Conservation (phyloP, 2,329 filamentous ascomycete genomes). For the Aspergillus terreus region DNA sequence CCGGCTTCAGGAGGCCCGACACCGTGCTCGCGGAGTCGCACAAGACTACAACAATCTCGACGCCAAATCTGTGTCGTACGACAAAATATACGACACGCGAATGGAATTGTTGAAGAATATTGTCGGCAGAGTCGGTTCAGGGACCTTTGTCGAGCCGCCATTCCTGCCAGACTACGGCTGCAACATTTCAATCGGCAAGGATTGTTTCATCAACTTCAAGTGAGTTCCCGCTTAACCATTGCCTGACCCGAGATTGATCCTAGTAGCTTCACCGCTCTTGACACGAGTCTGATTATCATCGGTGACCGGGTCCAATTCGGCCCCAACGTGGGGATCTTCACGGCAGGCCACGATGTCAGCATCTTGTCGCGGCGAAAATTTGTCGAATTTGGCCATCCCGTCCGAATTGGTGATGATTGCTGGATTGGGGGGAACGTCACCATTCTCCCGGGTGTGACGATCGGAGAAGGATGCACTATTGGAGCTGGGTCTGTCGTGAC, state of each 20-base stretch:
- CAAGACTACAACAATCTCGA: conserved; percentile 29
- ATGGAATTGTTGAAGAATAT: conserved; percentile 24
- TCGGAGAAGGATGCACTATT: conserved; percentile 41
- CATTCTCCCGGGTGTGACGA: conserved; percentile 41
- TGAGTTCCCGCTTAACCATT: conserved; percentile 9
- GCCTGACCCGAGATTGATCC: neutral
- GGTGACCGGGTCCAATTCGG: conserved; percentile 54
- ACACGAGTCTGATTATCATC: conserved; percentile 52
- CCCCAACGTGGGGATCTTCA: conserved; percentile 51
- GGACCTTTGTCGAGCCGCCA: conserved; percentile 30
- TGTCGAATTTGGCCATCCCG: conserved; percentile 48
- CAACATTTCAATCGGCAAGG: conserved; percentile 27
- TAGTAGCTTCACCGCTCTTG: conserved; percentile 53
- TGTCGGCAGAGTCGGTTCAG: conserved; percentile 26
- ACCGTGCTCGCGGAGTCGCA: conserved; percentile 23
- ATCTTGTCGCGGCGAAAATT: conserved; percentile 47
- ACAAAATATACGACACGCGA: conserved; percentile 22
- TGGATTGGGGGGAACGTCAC: conserved; percentile 50
- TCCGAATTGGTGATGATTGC: conserved; percentile 48
- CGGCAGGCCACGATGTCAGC: conserved; percentile 52
- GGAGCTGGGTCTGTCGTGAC: conserved; percentile 41
- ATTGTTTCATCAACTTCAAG: conserved; percentile 34
- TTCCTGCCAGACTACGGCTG: conserved; percentile 32
- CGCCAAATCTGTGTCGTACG: conserved; percentile 22
- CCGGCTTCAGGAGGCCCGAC: conserved; percentile 24